Evolutionary conservation across 2,329 filamentous ascomycete species (phyloP), one percentile per base, ranked within the genome.

Genomic region (Pseudonectria buxi): DNA sequence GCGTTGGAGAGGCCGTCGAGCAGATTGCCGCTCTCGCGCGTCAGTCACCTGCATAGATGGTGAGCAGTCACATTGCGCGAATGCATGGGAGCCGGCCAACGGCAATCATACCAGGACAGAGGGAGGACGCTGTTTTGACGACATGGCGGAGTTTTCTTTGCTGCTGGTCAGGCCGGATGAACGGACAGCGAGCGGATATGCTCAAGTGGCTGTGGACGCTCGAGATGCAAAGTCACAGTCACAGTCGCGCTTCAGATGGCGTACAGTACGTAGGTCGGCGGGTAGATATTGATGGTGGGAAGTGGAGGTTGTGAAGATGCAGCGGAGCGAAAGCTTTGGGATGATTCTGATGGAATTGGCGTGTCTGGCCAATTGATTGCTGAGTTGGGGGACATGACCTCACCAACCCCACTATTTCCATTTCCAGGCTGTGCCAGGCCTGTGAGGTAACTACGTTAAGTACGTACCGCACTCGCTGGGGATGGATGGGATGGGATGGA

Each of bases 91-190:
- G 28, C 36, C n/a, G n/a, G 7, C 11, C 14, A 15, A 28, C 36
- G 33, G 39, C 31, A 41, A 38, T 40, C 65, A 36, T 65, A 80
- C 77, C 58, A 81, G 62, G 41, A 79, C 75, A 34, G 76, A 78
- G n/a, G 50, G 50, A 9, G 74, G 74, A 12, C 72, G 68, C 52
- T 74, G 67, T 55, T 78, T 79, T 34, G 65, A 62, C 44, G 65
- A 57, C 66, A 69, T 69, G 40, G 32, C 40, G 35, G 38, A 39
- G 31, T 12, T 25, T 30, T 3, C 30, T 22, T 22, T 22, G 18
- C 18, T 22, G 18, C 18, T 22, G 18, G 18, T 9, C 18, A 22
- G 18, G 18, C 18, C 18, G 9, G 18, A 22, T 6, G 18, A 22
- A 9, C 18, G 18, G 18, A 22, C 9, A 9, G 18, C 18, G 5